These are phyloP conservation scores for Apiospora hydei DNA, from an alignment of 2,329 filamentous ascomycete species.

Conservation along the genomic window DNA sequence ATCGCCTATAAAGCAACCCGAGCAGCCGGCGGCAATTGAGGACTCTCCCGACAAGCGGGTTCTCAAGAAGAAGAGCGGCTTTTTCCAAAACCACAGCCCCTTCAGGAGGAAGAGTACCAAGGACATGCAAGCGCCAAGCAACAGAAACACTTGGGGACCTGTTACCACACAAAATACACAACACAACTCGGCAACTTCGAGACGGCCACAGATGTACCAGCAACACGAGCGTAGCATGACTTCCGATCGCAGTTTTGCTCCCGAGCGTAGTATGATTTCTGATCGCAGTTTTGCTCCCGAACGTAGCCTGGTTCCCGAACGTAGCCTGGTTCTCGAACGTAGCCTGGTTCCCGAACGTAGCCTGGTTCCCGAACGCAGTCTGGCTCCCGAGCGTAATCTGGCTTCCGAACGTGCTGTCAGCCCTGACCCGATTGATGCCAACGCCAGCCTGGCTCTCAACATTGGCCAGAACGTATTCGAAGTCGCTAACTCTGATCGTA, in stretches of 20 bases:
- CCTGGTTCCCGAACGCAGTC: conserved; percentile 30
- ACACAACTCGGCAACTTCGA: conserved; percentile 37
- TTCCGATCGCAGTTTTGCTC: conserved; percentile 31
- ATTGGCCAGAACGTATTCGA: conserved; percentile 96
- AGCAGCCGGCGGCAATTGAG: conserved; percentile 49
- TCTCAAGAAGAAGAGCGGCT: conserved; percentile 77
- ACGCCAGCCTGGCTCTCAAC: conserved; percentile 91
- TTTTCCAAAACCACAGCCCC: conserved; percentile 92
- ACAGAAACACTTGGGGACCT: conserved; percentile 67
- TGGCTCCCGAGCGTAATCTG: conserved; percentile 46
- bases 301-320: too few relatives aligned
- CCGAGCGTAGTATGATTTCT: too few relatives aligned
- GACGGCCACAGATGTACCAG: conserved; percentile 45
- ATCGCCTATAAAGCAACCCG: conserved; percentile 73
- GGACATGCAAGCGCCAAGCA: conserved; percentile 54
- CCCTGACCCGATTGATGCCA: conserved; percentile 87
- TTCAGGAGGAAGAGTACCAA: conserved; percentile 93
- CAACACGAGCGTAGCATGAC: conserved; percentile 47
- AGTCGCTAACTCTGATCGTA: conserved; percentile 79
- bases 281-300: too few relatives aligned
- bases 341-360: conserved; percentile 32
- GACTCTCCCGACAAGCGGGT: conserved; percentile 69
- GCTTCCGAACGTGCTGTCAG: conserved; percentile 59
- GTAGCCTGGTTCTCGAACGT: too few relatives aligned
- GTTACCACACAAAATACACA: conserved; percentile 35